Percentiles rank a stretch among this genome's conserved stretches.
phyloP scores from a whole-genome alignment of 73 alveolate species.

The Breviolum minutum region DNA sequence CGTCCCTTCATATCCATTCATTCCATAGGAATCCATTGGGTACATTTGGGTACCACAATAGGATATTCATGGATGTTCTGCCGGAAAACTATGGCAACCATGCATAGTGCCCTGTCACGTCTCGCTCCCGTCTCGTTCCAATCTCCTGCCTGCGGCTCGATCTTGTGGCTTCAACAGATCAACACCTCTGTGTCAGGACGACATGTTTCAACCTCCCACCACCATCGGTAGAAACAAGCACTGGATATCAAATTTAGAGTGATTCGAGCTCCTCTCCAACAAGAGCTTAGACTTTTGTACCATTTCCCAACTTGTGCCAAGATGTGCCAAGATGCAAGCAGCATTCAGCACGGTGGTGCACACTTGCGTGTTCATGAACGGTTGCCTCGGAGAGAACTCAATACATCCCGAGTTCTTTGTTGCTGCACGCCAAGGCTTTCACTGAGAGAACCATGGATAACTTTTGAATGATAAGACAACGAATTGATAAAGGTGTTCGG shows the following conservation, averaged over 20 bases:
- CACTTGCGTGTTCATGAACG: conserved; percentile 77
- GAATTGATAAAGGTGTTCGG: neutral
- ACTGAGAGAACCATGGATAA: neutral
- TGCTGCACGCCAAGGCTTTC: neutral
- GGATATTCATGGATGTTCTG: neutral
- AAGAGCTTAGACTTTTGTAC: no score
- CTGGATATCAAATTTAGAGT: no score
- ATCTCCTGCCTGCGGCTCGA: conserved; percentile 53
- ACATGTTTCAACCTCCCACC: no score
- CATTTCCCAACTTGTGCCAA: no score
- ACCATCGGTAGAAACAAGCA: no score
- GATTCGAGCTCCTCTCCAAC: no score
- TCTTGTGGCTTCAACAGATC: conserved; percentile 58
- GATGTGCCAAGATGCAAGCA: conserved; percentile 1
- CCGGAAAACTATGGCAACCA: neutral
- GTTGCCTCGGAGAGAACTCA: neutral
- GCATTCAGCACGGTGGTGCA: conserved; percentile 80
- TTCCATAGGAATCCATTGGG: neutral
- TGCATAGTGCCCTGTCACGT: neutral
- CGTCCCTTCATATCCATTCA: no score
- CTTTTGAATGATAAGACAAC: neutral
- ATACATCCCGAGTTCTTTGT: neutral
- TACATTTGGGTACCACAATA: no score
- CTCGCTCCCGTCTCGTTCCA: neutral
- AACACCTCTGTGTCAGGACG: neutral